A percentile compares a stretch with the other conserved stretches of the same genome.
phyloP scores from a whole-genome alignment of 306 rosid species.

The Purshia tridentata region DNA sequence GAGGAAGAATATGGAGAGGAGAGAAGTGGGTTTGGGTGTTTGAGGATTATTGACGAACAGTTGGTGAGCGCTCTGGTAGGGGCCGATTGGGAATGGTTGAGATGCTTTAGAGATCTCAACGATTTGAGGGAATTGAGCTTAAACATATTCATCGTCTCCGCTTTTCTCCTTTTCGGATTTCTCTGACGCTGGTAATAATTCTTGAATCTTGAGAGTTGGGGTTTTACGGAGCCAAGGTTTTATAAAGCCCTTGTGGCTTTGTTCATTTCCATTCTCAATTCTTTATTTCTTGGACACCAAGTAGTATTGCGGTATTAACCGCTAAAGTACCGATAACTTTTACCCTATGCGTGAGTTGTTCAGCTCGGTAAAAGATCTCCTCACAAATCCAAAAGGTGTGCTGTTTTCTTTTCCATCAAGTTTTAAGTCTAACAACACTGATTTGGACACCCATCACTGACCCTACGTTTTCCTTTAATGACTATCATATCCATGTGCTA shows the following conservation, averaged over 20 bases:
- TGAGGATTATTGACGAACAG: conserved; percentile 39
- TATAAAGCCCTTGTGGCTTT: background rate
- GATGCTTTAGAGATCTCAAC: conserved; percentile 37
- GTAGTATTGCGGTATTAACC: background rate
- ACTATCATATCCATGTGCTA: too few relatives aligned
- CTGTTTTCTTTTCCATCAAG: too few relatives aligned
- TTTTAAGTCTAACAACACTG: too few relatives aligned
- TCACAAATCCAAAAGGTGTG: too few relatives aligned
- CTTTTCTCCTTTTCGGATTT: background rate
- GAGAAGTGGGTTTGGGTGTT: conserved; percentile 20
- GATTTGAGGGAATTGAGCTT: conserved; percentile 40
- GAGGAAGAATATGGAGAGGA: conserved; percentile 18
- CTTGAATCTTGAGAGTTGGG: background rate
- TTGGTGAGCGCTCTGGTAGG: conserved; percentile 30
- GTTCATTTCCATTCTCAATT: background rate
- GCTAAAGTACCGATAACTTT: too few relatives aligned
- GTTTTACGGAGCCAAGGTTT: conserved; percentile 1
- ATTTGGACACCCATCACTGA: too few relatives aligned
- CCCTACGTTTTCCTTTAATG: too few relatives aligned
- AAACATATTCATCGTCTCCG: conserved; percentile 35
- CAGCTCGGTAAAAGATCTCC: too few relatives aligned
- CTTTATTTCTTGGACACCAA: background rate
- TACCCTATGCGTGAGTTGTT: too few relatives aligned
- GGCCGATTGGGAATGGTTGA: conserved; percentile 30
- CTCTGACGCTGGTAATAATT: background rate